Percentiles rank a stretch among this genome's conserved stretches.
phyloP scores from a whole-genome alignment of 495 filamentous ascomycete genomes.

The Cercophora scortea region DNA sequence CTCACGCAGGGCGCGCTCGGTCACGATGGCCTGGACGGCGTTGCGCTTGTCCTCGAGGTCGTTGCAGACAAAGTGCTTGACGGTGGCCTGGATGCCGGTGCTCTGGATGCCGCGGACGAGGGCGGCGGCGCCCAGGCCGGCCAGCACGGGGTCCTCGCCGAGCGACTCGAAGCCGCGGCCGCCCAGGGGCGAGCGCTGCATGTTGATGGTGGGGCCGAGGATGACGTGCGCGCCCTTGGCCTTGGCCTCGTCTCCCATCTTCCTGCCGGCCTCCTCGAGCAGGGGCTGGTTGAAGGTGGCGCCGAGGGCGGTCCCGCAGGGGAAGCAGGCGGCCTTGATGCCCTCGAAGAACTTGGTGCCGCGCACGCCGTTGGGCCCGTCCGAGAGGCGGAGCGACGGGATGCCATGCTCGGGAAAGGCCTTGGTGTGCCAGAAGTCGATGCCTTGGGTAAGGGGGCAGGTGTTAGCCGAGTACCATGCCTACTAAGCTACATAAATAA shows the following conservation, averaged over 20 bases:
- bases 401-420: conserved; percentile 48
- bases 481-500: neutral
- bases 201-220: conserved; percentile 70
- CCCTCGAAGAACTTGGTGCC: conserved; percentile 70
- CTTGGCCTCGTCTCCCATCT: conserved; percentile 62
- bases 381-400: conserved; percentile 57
- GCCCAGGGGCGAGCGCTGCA: conserved; percentile 67
- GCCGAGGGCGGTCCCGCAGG: conserved; percentile 61
- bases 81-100: conserved; percentile 59
- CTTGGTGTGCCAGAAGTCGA: conserved; percentile 62
- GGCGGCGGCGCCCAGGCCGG: conserved; percentile 58
- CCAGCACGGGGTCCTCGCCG: conserved; percentile 63
- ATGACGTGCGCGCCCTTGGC: conserved; percentile 64
- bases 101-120: conserved; percentile 63
- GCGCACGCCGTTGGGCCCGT: conserved; percentile 70
- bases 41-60: conserved; percentile 69
- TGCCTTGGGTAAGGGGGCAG: conserved; percentile 24
- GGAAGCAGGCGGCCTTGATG: conserved; percentile 58
- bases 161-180: conserved; percentile 75
- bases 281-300: conserved; percentile 63
- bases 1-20: conserved; percentile 65
- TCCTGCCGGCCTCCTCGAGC: conserved; percentile 48
- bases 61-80: conserved; percentile 81
- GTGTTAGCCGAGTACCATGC: neutral
- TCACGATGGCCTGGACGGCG: conserved; percentile 58